phyloP scores from a whole-genome alignment of 306 rosid species.

The Begonia peltatifolia region DNA sequence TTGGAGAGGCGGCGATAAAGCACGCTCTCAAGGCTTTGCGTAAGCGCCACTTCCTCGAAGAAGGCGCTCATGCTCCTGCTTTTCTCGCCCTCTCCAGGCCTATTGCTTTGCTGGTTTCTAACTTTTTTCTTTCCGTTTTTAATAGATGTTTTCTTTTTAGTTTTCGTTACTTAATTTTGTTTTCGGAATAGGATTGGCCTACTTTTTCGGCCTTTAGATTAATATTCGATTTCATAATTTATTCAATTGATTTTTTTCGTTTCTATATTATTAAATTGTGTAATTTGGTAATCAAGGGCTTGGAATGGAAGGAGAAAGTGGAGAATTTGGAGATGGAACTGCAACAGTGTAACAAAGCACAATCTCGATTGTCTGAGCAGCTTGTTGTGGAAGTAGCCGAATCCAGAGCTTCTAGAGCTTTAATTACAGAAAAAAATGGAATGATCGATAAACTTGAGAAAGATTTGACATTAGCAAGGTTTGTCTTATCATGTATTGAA shows the following conservation, averaged over 20 bases:
- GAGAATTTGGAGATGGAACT: constrained; percentile 75
- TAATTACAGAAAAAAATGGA: constrained; percentile 51
- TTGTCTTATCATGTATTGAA: constrained; percentile 1
- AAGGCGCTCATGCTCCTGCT: constrained; percentile 94
- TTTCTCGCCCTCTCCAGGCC: constrained; percentile 65
- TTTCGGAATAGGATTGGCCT: no score
- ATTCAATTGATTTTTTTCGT: background rate
- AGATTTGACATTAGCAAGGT: constrained; percentile 65
- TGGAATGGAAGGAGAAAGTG: constrained; percentile 93
- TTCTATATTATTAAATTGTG: constrained; percentile 3
- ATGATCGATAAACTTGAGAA: constrained; percentile 31
- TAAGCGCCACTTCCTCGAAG: constrained; percentile 82
- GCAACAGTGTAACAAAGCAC: constrained; percentile 94
- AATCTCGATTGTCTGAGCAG: constrained; percentile 82
- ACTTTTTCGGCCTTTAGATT: no score
- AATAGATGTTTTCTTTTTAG: background rate
- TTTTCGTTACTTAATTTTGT: background rate
- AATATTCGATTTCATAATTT: no score
- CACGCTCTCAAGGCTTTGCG: constrained; percentile 74
- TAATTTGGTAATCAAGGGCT: constrained; percentile 40
- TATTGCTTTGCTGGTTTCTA: constrained; percentile 39
- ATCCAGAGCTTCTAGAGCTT: constrained; percentile 56
- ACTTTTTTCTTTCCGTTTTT: constrained; percentile 1
- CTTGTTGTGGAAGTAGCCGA: constrained; percentile 94
- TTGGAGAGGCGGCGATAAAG: constrained; percentile 50